Evolutionary conservation across 2,329 filamentous ascomycete genomes (phyloP), one percentile per base, ranked within the genome.

Genomic region (Chaetomiaceae sp.): DNA sequence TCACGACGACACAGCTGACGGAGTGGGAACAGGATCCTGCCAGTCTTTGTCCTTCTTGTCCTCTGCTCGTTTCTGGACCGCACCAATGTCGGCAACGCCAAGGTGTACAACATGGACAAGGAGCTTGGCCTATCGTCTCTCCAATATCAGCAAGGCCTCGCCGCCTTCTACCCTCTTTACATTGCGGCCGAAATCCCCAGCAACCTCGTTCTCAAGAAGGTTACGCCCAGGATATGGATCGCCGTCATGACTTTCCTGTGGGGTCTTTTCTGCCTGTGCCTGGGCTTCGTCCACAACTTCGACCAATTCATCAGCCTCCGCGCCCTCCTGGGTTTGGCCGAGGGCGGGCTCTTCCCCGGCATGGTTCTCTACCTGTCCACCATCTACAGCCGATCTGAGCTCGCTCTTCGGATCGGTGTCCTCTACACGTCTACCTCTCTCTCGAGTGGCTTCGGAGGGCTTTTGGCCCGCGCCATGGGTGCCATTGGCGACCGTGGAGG

Each of bases 71-170:
- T 78, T 55, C 72, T 79, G 45, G 85, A 88, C 66, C 77, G 86
- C 37, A 86, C 84, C n/a, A 89, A 88, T 64, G 82, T 88, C 33
- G 85, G 85, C 33, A 87, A 88, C 62, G 85, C 84, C 21, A 82
- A 82, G 56, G 81, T 87, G 8, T 75, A 85, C 47, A 79, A 80
- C 0, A 73, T 89, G 13, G 79, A 85, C 59, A 59, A 70, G 1
- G 79, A 84, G 61, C 65, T 86, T 2, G 64, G 70, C 40, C 80
- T 89, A 58, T 78, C 70, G 5, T 79, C 84, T 53, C 69, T 75
- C 50, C 80, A 87, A 62, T 88, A 86, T 65, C 79, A 82, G 43
- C 77, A 80, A 37, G 83, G 82, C 1, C 70, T 87, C 8, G 48
- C 48, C 25, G 48, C 33, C 1, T 87, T 84, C 62, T 87, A 86